Percentiles rank a stretch among this genome's conserved stretches.
phyloP scores from a whole-genome alignment of 2,329 filamentous ascomycete genomes.

The Colletotrichum horii region DNA sequence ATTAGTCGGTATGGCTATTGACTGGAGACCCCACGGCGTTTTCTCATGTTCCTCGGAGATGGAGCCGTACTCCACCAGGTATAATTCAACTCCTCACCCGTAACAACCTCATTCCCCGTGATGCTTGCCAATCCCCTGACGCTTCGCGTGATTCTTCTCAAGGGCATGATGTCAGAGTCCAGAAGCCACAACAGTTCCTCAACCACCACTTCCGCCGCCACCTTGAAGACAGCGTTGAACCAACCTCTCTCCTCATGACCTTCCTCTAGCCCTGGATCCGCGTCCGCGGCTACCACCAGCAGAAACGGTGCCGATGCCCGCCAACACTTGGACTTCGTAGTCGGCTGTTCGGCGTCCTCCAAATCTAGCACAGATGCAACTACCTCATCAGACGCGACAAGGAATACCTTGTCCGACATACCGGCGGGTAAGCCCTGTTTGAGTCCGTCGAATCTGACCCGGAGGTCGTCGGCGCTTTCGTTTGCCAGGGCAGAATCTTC shows the following conservation, averaged over 20 bases:
- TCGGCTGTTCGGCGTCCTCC: not conserved
- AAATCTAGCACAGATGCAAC: fast-evolving
- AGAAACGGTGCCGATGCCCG: not conserved
- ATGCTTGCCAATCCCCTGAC: not conserved
- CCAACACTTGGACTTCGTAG: not conserved
- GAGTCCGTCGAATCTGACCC: not conserved
- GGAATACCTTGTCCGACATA: not conserved
- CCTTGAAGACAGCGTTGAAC: fast-evolving
- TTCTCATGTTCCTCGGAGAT: not conserved
- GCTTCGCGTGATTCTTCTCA: not conserved
- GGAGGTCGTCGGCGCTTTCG: not conserved
- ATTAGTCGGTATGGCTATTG: too few species aligned
- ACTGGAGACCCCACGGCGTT: too few species aligned
- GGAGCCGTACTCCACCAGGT: not conserved
- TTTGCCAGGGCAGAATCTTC: not conserved
- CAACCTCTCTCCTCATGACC: not conserved
- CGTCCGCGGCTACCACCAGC: not conserved
- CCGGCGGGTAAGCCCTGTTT: fast-evolving
- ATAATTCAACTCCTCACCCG: not conserved
- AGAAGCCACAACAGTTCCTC: not conserved
- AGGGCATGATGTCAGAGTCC: not conserved
- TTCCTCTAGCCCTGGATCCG: not conserved
- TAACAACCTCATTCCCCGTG: not conserved
- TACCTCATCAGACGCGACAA: not conserved
- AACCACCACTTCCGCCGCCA: fast-evolving